Evolutionary conservation across 306 rosid genomes (phyloP), one percentile per base, ranked within the genome.

Genomic region (Vigna unguiculata): DNA sequence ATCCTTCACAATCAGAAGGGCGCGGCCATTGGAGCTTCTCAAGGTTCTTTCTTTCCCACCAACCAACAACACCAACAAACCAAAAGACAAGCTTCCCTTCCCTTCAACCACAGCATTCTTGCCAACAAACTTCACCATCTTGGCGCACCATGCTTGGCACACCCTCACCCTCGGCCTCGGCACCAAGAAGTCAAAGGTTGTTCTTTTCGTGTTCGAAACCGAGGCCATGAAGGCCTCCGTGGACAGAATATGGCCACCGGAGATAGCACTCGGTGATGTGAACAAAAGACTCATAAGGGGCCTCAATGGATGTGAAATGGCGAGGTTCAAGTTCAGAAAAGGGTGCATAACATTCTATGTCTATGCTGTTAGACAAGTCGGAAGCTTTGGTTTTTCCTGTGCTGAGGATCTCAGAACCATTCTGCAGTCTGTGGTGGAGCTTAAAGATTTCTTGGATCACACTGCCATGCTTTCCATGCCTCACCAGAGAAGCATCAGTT

Each of bases 61-160:
- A n/a, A 71, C 87, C 82, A 79, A 65, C 57, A 81, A 75, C 11
- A 60, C 60, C 76, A 76, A 30, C 65, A 77, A 81, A 19, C 21
- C 61, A 68, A 75, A 54, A 14, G 60, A 76, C 48, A 85, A 69
- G 64, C 69, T 78, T 0, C 96, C 93, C 3, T 93, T 96, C 63
- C 96, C 98, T 73, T 96, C 99, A 5, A 88, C 99, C 72, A 86
- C 88, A 2, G 93, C 93, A n/a, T 96, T 83, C 45, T 5, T 96
- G 25, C 99, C 99, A 3, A 96, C 99, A 36, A 96, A 92, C 77
- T 96, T 96, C 90, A 96, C 99, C 20, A 91, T 93, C 87, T 65
- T 96, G 14, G 99, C 99, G 0, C 99, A 92, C 86, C 99, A 92
- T 47, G 98, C 98, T 1, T 93, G 96, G 97, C 98, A 93, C 81